phyloP scores from a whole-genome alignment of 2,329 filamentous ascomycete genomes.

The Trichoderma polysporum region DNA sequence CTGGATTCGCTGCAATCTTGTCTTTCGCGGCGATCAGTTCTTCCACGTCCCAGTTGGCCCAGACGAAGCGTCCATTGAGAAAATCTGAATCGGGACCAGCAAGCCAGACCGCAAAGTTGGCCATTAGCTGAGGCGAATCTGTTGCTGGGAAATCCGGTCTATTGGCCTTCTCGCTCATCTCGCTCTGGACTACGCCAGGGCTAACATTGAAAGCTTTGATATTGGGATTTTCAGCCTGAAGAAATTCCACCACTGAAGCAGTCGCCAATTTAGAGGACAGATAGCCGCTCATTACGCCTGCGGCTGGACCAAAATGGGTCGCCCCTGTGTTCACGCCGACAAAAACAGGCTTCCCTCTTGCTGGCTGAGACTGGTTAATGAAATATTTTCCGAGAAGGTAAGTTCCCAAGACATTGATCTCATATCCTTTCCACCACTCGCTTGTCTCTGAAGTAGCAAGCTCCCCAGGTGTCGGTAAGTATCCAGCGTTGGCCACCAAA shows the following conservation, averaged over 20 bases:
- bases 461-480: neutral
- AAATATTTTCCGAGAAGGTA: constrained; percentile 4
- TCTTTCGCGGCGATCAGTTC: neutral
- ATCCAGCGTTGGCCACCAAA: neutral
- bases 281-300: neutral
- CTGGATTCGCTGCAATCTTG: neutral
- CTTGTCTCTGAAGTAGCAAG: neutral
- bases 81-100: constrained; percentile 5
- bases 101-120: constrained; percentile 6
- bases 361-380: neutral
- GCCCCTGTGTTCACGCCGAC: neutral
- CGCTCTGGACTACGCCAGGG: neutral
- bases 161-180: neutral
- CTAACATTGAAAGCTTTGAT: neutral
- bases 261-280: neutral
- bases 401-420: constrained; percentile 5
- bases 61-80: neutral
- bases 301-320: neutral
- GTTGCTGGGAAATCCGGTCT: neutral
- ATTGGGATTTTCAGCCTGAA: neutral
- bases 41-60: constrained; percentile 11
- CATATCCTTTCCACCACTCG: constrained; percentile 10
- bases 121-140: neutral
- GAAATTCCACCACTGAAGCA: constrained; percentile 6
- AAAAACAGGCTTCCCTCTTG: constrained; percentile 1